Percentiles rank a stretch among this genome's conserved stretches.
Evolutionary conservation across 2,329 filamentous ascomycete species (phyloP).

Genomic region (Tolypocladium sp.): DNA sequence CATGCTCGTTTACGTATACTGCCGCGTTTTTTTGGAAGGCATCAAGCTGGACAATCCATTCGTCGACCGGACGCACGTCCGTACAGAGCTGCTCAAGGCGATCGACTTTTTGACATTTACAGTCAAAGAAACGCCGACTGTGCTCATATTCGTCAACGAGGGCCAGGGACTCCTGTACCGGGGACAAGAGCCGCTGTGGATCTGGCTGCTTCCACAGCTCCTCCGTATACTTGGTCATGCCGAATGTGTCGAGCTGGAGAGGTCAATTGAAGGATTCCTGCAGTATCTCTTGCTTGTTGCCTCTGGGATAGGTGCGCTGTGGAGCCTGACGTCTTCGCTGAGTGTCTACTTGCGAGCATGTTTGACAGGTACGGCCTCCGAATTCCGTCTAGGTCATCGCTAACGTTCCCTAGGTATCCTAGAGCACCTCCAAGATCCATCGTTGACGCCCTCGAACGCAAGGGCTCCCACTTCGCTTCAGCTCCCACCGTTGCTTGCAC

Average conservation of each 20-base stretch:
- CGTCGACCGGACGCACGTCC: slow-evolving; percentile 42
- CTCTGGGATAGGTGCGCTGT: slow-evolving; percentile 34
- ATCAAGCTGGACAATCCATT: slow-evolving; percentile 62
- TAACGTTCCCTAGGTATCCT: slow-evolving; percentile 18
- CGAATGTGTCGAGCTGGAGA: slow-evolving; percentile 35
- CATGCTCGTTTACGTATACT: slow-evolving; percentile 76
- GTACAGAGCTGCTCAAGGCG: slow-evolving; percentile 58
- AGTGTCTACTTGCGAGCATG: slow-evolving; percentile 38
- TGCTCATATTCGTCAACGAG: slow-evolving; percentile 43
- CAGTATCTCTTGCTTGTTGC: slow-evolving; percentile 36
- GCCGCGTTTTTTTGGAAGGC: slow-evolving; percentile 67
- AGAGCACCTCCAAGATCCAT: slow-evolving; percentile 23
- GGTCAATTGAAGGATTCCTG: slow-evolving; percentile 45
- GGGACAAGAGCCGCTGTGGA: slow-evolving; percentile 53
- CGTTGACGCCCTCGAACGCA: slow-evolving; percentile 13
- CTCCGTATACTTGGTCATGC: slow-evolving; percentile 47
- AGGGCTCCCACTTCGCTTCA: slow-evolving; percentile 17
- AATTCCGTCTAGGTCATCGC: slow-evolving; percentile 1
- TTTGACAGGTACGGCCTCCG: slow-evolving; percentile 30
- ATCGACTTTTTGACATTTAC: slow-evolving; percentile 69
- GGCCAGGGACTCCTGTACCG: slow-evolving; percentile 36
- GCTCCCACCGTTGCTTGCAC: slow-evolving; percentile 29
- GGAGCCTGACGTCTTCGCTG: slow-evolving; percentile 36
- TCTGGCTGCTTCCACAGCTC: slow-evolving; percentile 53
- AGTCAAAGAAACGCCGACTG: slow-evolving; percentile 62